Conservation (phyloP, 495 filamentous ascomycete species). For the Paragyromitra xinjiangensis region DNA sequence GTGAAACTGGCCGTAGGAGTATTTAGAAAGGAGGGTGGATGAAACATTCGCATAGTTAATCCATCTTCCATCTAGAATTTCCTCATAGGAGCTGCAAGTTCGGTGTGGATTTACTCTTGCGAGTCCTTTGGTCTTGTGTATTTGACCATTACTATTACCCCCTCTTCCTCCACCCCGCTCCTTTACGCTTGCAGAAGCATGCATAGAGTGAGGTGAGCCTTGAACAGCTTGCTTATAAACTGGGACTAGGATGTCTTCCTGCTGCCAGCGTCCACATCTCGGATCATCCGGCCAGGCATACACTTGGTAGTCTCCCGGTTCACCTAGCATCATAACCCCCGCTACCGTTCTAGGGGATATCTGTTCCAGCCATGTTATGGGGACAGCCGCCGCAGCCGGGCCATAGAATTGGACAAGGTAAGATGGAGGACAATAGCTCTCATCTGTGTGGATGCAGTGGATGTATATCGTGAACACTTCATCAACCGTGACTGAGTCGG, state of each 20-base stretch:
- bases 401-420: constrained; percentile 32
- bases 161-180: not conserved
- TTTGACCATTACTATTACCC: not conserved
- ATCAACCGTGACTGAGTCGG: not conserved
- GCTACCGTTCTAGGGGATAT: constrained; percentile 12
- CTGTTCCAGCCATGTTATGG: constrained; percentile 7
- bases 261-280: constrained; percentile 20
- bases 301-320: constrained; percentile 44
- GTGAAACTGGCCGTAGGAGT: constrained; percentile 19
- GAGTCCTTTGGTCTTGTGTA: constrained; percentile 5
- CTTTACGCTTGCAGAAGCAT: not conserved
- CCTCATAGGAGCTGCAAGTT: not conserved
- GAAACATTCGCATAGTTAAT: constrained; percentile 4
- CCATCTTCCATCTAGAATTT: constrained; percentile 20
- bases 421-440: constrained; percentile 5
- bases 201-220: constrained; percentile 25
- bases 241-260: not conserved
- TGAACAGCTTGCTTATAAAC: constrained; percentile 23
- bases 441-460: constrained; percentile 14
- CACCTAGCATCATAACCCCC: constrained; percentile 25
- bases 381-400: constrained; percentile 19
- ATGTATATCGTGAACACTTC: constrained; percentile 15
- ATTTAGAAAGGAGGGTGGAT: not conserved
- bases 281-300: constrained; percentile 47
- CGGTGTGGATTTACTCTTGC: constrained; percentile 1